Conservation (phyloP, 352 stramenopile genomes). For the Sclerospora graminicola region DNA sequence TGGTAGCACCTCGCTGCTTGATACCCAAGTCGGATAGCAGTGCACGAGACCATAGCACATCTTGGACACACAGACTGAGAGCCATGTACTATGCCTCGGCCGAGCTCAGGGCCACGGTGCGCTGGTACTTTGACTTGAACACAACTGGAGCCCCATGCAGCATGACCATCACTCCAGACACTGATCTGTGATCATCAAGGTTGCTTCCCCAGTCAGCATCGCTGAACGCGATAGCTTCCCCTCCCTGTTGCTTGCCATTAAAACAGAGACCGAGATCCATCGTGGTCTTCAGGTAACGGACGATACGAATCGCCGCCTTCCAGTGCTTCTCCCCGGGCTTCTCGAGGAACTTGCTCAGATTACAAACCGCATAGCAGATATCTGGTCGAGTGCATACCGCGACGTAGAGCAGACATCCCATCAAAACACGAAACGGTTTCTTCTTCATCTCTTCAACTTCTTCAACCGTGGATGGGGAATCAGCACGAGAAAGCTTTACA, state of each 20-base stretch:
- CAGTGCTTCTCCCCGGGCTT: not conserved
- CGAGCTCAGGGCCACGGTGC: not conserved
- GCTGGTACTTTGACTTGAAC: not conserved
- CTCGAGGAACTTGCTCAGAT: not conserved
- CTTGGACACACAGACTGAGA: not conserved
- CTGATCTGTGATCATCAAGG: not conserved
- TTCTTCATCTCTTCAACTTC: not conserved
- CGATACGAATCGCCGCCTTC: not conserved
- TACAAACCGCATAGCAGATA: not conserved
- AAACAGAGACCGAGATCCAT: not conserved
- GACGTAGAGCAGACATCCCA: not conserved
- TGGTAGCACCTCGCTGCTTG: not conserved
- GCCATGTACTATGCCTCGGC: not conserved
- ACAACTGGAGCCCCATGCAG: not conserved
- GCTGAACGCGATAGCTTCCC: not conserved
- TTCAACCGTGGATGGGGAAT: not conserved
- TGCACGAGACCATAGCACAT: not conserved
- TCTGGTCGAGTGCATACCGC: not conserved
- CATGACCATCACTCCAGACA: not conserved
- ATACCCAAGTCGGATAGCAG: not conserved
- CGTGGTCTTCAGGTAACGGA: not conserved
- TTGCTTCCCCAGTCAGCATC: not conserved
- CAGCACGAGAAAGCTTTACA: not conserved
- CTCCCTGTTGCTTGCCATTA: not conserved
- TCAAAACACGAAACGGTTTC: not conserved